These are phyloP conservation scores for Pascua guehoae DNA, from an alignment of 1,284 basidiomycete genomes.

Conservation along the genomic window DNA sequence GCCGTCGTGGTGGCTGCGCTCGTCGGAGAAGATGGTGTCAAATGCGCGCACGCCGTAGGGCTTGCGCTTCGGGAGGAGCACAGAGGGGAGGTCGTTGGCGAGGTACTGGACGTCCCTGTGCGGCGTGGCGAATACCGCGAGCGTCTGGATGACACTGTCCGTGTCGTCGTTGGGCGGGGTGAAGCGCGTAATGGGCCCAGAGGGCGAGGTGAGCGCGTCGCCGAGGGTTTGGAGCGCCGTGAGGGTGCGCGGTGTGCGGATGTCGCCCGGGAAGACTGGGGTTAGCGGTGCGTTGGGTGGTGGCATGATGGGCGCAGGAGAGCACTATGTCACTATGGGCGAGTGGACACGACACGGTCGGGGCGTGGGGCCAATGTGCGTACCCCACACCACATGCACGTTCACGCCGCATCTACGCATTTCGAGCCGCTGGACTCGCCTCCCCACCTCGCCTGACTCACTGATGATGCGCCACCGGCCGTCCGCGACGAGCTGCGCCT, in stretches of 20 bases:
- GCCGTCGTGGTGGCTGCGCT: constrained; percentile 36
- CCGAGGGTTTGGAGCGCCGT: constrained; percentile 53
- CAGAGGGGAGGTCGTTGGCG: constrained; percentile 8
- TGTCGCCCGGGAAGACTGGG: constrained; percentile 60
- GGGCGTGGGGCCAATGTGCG: too few relatives aligned
- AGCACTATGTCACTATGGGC: too few relatives aligned
- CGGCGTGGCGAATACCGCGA: constrained; percentile 19
- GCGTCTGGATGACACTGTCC: constrained; percentile 23
- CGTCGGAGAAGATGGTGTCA: constrained; percentile 35
- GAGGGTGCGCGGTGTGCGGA: constrained; percentile 50
- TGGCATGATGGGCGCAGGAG: too few relatives aligned
- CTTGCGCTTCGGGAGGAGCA: constrained; percentile 15
- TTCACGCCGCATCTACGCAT: too few relatives aligned
- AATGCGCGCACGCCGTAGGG: constrained; percentile 19
- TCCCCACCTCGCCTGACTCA: too few relatives aligned
- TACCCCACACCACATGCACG: too few relatives aligned
- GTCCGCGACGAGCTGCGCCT: constrained; percentile 65
- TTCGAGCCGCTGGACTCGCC: too few relatives aligned
- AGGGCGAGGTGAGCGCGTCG: constrained; percentile 31
- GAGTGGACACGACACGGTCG: too few relatives aligned
- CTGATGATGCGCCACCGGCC: constrained; percentile 65
- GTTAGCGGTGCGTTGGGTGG: background rate
- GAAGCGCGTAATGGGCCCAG: constrained; percentile 16
- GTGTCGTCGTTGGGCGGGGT: constrained; percentile 36
- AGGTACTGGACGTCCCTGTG: constrained; percentile 17